Evolutionary conservation across 2,329 filamentous ascomycete species (phyloP).

Genomic region (Aureobasidium sp.): DNA sequence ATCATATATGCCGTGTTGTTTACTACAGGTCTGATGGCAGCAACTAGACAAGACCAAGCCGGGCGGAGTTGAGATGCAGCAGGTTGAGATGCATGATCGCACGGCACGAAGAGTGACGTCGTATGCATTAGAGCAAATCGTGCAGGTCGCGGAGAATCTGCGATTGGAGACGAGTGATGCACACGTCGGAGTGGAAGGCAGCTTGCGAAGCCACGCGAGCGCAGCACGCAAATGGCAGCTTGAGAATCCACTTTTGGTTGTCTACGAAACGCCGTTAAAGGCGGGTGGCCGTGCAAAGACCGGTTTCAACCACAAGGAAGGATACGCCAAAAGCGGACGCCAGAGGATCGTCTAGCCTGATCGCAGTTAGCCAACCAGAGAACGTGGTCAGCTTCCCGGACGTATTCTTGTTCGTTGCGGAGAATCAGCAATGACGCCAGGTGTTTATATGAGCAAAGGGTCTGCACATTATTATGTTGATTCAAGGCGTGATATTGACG

Average conservation of each 20-base stretch:
- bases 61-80: background rate
- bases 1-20: conserved; percentile 1
- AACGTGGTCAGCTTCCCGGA: background rate
- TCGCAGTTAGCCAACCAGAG: conserved; percentile 11
- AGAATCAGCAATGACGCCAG: conserved; percentile 16
- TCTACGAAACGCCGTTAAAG: conserved; percentile 15
- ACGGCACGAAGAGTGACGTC: conserved; percentile 15
- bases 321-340: conserved; percentile 15
- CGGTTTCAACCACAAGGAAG: conserved; percentile 13
- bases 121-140: conserved; percentile 8
- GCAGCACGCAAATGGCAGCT: conserved; percentile 17
- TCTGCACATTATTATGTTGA: conserved; percentile 6
- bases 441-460: conserved; percentile 4
- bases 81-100: conserved; percentile 5
- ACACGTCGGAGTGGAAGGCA: conserved; percentile 3
- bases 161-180: conserved; percentile 14
- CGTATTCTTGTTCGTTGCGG: conserved; percentile 16
- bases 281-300: conserved; percentile 13
- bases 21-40: background rate
- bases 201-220: conserved; percentile 17
- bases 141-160: conserved; percentile 11
- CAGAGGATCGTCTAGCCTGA: conserved; percentile 17
- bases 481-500: conserved; percentile 11
- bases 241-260: conserved; percentile 13
- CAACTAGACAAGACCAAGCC: background rate